A percentile compares a stretch with the other conserved stretches of the same genome.
phyloP scores from a whole-genome alignment of 495 filamentous ascomycete genomes.

The Lophiotrema nucula region DNA sequence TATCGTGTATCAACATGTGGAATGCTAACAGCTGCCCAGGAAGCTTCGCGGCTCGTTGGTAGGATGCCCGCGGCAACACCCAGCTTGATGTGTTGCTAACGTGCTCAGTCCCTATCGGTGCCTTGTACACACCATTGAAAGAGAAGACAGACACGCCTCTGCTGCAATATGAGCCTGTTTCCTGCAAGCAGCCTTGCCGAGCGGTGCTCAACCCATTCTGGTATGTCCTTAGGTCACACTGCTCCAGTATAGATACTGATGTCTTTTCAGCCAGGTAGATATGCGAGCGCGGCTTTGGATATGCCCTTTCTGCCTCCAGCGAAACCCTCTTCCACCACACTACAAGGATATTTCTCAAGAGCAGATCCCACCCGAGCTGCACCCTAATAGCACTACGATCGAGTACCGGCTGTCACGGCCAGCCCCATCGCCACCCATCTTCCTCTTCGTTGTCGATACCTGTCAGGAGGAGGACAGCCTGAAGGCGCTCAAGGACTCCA shows the following conservation, averaged over 20 bases:
- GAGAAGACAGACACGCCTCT: constrained; percentile 87
- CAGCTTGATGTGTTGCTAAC: constrained; percentile 10
- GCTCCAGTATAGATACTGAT: background rate
- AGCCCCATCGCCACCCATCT: constrained; percentile 91
- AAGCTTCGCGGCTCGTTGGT: constrained; percentile 88
- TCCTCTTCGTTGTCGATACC: constrained; percentile 96
- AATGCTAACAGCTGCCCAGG: constrained; percentile 52
- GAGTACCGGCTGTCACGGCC: constrained; percentile 94
- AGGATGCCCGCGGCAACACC: background rate
- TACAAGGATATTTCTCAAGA: constrained; percentile 98
- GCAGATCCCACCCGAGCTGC: constrained; percentile 92
- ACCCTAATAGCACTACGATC: constrained; percentile 91
- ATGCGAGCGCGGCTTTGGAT: constrained; percentile 94
- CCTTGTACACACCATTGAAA: constrained; percentile 93
- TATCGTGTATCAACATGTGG: background rate
- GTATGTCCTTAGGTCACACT: constrained; percentile 49
- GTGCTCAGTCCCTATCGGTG: constrained; percentile 78
- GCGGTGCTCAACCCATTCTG: constrained; percentile 97
- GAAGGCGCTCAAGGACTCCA: constrained; percentile 89
- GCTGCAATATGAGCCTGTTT: constrained; percentile 94
- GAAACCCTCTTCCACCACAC: constrained; percentile 92
- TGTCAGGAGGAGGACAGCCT: constrained; percentile 98
- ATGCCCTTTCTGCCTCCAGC: constrained; percentile 95
- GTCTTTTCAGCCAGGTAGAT: constrained; percentile 75
- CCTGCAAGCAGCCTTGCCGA: constrained; percentile 93